A percentile compares a stretch with the other conserved stretches of the same genome.
These are phyloP conservation scores for Apiotrichum sp. DNA, from an alignment of 1,284 basidiomycete genomes.

Conservation along the genomic window DNA sequence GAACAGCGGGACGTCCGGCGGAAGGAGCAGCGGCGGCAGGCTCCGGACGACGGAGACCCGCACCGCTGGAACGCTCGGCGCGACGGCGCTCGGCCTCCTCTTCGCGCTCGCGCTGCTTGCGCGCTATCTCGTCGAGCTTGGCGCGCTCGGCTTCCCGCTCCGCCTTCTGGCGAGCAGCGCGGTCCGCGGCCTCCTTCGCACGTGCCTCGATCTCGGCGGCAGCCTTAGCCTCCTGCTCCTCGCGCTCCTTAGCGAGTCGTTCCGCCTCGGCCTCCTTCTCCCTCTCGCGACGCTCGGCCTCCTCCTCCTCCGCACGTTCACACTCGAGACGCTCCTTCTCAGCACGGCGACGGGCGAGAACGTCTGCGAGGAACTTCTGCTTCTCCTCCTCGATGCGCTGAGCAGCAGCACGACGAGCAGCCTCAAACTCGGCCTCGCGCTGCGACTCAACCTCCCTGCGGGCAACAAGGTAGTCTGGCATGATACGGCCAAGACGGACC, in stretches of 20 bases:
- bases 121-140: conserved; percentile 56
- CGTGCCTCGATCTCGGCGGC: conserved; percentile 50
- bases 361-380: conserved; percentile 58
- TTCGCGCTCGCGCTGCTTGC: conserved; percentile 64
- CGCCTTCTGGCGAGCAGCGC: conserved; percentile 24
- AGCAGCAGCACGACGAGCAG: conserved; percentile 57
- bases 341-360: conserved; percentile 50
- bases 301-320: conserved; percentile 54
- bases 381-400: conserved; percentile 82
- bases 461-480: conserved; percentile 64
- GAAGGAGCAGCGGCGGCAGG: conserved; percentile 19
- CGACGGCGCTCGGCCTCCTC: conserved; percentile 66
- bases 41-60: conserved; percentile 17
- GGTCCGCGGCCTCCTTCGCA: conserved; percentile 46
- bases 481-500: conserved; percentile 66
- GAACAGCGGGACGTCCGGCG: conserved; percentile 30
- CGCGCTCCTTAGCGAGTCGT: conserved; percentile 25
- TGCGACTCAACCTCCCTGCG: conserved; percentile 59
- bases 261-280: conserved; percentile 51
- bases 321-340: conserved; percentile 57
- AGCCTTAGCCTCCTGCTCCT: conserved; percentile 32
- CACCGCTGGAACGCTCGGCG: conserved; percentile 32
- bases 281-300: conserved; percentile 52
- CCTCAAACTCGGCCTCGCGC: conserved; percentile 66
- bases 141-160: conserved; percentile 62